Percentiles rank a stretch among this genome's conserved stretches.
Evolutionary conservation across 2,329 filamentous ascomycete species (phyloP).

Genomic region (Trichoderma afroharzianum): DNA sequence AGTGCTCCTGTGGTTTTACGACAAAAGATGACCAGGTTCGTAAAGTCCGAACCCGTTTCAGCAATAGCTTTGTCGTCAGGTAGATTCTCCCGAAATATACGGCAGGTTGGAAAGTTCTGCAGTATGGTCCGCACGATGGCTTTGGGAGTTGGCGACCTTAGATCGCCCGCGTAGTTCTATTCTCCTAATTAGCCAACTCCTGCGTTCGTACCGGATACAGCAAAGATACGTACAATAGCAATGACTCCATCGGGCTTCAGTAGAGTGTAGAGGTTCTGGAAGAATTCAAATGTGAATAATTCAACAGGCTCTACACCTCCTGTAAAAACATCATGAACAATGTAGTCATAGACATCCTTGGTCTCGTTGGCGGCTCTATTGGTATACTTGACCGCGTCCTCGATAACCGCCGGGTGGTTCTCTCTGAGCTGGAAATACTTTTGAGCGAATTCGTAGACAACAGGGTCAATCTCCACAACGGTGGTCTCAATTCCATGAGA

Average conservation of each 20-base stretch:
- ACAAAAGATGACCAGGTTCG: slow-evolving; percentile 97
- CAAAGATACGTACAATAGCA: slow-evolving; percentile 65
- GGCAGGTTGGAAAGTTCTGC: slow-evolving; percentile 81
- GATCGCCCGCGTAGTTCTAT: slow-evolving; percentile 92
- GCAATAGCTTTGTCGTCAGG: slow-evolving; percentile 46
- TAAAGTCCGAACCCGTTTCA: slow-evolving; percentile 64
- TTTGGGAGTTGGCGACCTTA: slow-evolving; percentile 69
- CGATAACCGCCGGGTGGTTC: slow-evolving; percentile 76
- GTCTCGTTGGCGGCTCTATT: slow-evolving; percentile 40
- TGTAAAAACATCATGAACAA: slow-evolving; percentile 96
- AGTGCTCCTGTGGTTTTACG: slow-evolving; percentile 56
- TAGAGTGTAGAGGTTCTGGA: slow-evolving; percentile 65
- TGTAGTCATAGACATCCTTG: slow-evolving; percentile 71
- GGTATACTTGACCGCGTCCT: slow-evolving; percentile 74
- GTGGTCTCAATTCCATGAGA: slow-evolving; percentile 88
- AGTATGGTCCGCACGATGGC: slow-evolving; percentile 80
- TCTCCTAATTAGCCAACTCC: slow-evolving; percentile 19
- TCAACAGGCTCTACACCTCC: slow-evolving; percentile 87
- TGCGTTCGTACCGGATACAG: not conserved
- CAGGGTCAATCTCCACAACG: slow-evolving; percentile 89
- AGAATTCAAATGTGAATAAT: slow-evolving; percentile 84
- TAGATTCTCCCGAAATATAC: slow-evolving; percentile 79
- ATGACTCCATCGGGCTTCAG: slow-evolving; percentile 77
- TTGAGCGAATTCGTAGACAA: slow-evolving; percentile 76
- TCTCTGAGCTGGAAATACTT: slow-evolving; percentile 77